These are phyloP conservation scores for Periconia sp. DNA, from an alignment of 2,329 filamentous ascomycete genomes.

Conservation along the genomic window DNA sequence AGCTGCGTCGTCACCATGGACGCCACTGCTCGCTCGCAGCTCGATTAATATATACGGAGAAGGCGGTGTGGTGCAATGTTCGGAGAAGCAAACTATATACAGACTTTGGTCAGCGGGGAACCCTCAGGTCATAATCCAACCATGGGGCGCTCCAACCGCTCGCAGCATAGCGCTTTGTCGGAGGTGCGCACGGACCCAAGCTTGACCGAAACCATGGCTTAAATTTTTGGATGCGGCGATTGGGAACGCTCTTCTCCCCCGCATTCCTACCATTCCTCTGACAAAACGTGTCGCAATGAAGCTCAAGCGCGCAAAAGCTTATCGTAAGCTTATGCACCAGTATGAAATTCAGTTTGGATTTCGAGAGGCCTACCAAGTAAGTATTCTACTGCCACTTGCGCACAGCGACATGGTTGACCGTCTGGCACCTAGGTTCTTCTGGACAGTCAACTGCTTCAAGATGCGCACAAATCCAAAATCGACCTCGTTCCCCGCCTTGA, in stretches of 20 bases:
- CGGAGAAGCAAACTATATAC: conserved; percentile 14
- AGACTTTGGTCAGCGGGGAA: conserved; percentile 8
- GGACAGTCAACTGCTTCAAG: conserved; percentile 83
- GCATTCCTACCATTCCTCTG: conserved; percentile 2
- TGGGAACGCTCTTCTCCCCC: conserved; percentile 5
- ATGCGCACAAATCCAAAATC: conserved; percentile 86
- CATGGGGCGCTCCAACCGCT: neutral
- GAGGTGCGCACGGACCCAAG: neutral
- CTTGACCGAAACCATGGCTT: neutral
- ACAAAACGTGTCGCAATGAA: conserved; percentile 25
- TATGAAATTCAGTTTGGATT: conserved; percentile 85
- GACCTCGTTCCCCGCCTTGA: conserved; percentile 76
- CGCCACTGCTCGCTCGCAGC: conserved; percentile 3
- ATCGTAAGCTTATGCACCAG: conserved; percentile 91
- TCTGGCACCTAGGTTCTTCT: conserved; percentile 54
- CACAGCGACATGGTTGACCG: neutral
- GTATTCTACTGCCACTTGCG: no score
- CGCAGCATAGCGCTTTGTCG: neutral
- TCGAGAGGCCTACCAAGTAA: conserved; percentile 89
- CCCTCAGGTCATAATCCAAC: conserved; percentile 16
- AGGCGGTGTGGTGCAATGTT: neutral
- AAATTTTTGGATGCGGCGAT: conserved; percentile 3
- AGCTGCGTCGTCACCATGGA: conserved; percentile 15
- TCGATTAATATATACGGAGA: neutral
- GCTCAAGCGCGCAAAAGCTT: conserved; percentile 57